Evolutionary conservation across 1,139 yeast genomes (phyloP).

Genomic region (Arxiozyma slooffiae): DNA sequence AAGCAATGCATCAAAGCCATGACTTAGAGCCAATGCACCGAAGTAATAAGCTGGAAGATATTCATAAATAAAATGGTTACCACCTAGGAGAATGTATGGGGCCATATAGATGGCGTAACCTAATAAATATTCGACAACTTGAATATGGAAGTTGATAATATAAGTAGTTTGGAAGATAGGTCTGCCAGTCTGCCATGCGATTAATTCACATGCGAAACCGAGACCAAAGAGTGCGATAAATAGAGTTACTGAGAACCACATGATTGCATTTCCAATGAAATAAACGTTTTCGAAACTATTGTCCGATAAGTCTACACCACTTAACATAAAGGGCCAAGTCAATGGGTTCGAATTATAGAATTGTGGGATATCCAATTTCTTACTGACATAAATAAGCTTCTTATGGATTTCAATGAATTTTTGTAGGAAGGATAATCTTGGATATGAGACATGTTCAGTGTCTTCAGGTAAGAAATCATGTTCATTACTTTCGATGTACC

Average conservation of each 20-base stretch:
- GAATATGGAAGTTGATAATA: constrained; percentile 61
- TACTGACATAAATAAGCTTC: constrained; percentile 86
- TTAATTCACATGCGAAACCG: constrained; percentile 44
- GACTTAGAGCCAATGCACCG: constrained; percentile 77
- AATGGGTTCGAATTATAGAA: constrained; percentile 79
- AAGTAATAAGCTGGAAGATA: constrained; percentile 86
- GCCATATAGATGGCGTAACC: constrained; percentile 82
- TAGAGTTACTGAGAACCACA: constrained; percentile 79
- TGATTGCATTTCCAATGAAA: constrained; percentile 77
- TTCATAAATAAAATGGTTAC: constrained; percentile 88
- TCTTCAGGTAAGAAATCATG: constrained; percentile 39
- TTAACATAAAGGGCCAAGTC: constrained; percentile 77
- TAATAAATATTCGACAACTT: constrained; percentile 52
- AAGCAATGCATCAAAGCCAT: constrained; percentile 59
- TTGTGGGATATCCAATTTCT: constrained; percentile 75
- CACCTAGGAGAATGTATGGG: constrained; percentile 87
- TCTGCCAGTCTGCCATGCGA: constrained; percentile 69
- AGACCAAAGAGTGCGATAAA: constrained; percentile 46
- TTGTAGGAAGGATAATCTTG: constrained; percentile 49
- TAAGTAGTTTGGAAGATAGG: constrained; percentile 42
- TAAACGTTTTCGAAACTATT: constrained; percentile 69
- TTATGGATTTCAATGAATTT: constrained; percentile 72
- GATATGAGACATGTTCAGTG: constrained; percentile 54
- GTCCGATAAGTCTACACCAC: constrained; percentile 96
- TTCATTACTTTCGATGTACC: constrained; percentile 80